Evolutionary conservation across 495 filamentous ascomycete genomes (phyloP), one percentile per base, ranked within the genome.

Genomic region (Physcia stellaris): DNA sequence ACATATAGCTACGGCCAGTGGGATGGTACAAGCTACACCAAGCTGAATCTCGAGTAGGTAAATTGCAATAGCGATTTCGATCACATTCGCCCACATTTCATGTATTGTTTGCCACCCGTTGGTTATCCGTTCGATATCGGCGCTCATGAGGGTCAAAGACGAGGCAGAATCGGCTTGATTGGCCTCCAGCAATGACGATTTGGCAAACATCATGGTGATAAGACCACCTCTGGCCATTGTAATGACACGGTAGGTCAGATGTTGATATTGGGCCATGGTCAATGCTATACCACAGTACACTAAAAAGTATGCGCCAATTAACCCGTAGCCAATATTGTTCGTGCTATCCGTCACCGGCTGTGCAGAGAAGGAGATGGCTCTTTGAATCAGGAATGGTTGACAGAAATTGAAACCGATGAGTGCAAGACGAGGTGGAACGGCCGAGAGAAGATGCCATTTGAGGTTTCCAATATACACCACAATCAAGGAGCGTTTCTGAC

Each of bases 211-310:
- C 47, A 73, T 66, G 2, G 62, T 64, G 7, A 73, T 61, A 2
- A 83, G 53, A 3, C 66, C 63, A 0, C 72, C 77, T 6, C 77
- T 61, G 2, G 64, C 55, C 71, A 76, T 78, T 19, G 68, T 77
- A 17, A 77, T 63, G 11, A 57, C 58, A 0, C 75, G 68, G 42
- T 71, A 71, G 1, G 65, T 66, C n/a, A 62, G 54, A 43, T 80
- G 73, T 48, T 70, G 66, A 36, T 79, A 75, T 28, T 67, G 52
- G 0, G 60, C 62, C 0, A 46, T 65, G 1, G 68, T 66, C 11
- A 79, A 62, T 6, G 71, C 77, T 17, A 81, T 66, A 0, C 76
- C 75, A 18, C 60, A 42, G 42, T 80, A 83, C 0, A 81, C 70
- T 4, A 77, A 40, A 15, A 66, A 48, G 42, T 70, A 75, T 1